Base-by-base conservation (phyloP, 2,329 filamentous ascomycete genomes). In the Pseudodiploospora longispora region DNA sequence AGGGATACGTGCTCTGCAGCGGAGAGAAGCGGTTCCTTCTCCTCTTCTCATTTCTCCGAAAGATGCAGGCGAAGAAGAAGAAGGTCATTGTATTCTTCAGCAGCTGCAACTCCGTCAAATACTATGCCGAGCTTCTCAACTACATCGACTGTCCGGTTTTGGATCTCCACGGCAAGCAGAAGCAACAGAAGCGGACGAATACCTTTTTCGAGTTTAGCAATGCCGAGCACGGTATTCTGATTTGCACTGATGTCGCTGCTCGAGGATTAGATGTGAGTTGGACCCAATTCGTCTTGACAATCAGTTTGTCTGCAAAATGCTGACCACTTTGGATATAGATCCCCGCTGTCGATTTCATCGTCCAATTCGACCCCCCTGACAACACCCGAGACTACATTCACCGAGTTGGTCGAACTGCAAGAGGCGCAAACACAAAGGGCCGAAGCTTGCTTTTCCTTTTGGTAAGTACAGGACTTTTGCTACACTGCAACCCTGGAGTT, bases 51-150 rank as follows among this genome's bases (percentile, higher is more conserved):
- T 96, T 98, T 71, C 72, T 98, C 39, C 93, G 94, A 70, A 82
- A 85, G 55, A 67, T 62, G 59, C 54, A 60, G 50, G 88, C 95
- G 68, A 74, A 85, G 44, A 91, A 90, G 75, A 96, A 96, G 67
- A 97, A 97, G 76, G 85, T 95, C 50, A 95, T 97, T 61, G 90
- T 97, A 49, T 97, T 97, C 73, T 89, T 96, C 68, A 88, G 83
- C 55, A 89, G 83, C 59, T 95, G 89, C 64, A 88, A 88, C 59
- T 94, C 85, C 53, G 91, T 97, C 58, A 95, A 95, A 64, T 98
- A 97, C 68, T 89, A 95, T 67, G 82, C 87, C 28, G 90, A 97
- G 64, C 79, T 98, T 29, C 80, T 98, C 54, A 97, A 97, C 71
- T 97, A 95, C 69, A 96, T 97, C 58, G 93, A 97, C 64, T 76